Evolutionary conservation across 148 eudicot genomes (phyloP).

Genomic region (Heliosperma pusillum): DNA sequence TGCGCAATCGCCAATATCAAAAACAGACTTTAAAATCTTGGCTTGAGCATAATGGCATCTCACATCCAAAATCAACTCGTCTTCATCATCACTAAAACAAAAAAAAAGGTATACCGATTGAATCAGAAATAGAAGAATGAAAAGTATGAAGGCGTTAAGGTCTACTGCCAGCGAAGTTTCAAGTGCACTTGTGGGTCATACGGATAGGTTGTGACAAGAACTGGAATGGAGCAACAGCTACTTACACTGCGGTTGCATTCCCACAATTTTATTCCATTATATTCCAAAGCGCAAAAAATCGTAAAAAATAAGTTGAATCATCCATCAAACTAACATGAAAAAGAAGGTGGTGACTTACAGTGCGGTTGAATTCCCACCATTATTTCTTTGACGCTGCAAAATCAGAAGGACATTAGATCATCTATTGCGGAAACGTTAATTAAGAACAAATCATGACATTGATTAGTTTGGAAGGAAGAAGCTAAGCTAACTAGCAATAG

Average conservation of each 20-base stretch:
- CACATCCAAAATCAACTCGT: slow-evolving; percentile 35
- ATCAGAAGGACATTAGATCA: not conserved
- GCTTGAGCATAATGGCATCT: slow-evolving; percentile 43
- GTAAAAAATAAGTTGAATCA: not conserved
- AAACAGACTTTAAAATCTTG: slow-evolving; percentile 30
- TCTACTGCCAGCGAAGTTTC: not conserved
- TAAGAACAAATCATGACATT: not conserved
- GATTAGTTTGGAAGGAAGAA: not conserved
- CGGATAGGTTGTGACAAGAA: not conserved
- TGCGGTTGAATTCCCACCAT: slow-evolving; percentile 18
- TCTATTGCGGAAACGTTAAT: not conserved
- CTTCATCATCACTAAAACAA: slow-evolving; percentile 31
- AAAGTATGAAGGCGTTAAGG: not conserved
- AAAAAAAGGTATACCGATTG: slow-evolving; percentile 6
- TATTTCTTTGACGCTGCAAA: slow-evolving; percentile 28
- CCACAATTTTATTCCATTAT: not conserved
- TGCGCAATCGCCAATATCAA: slow-evolving; percentile 40
- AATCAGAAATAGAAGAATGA: not conserved
- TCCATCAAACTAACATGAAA: not conserved
- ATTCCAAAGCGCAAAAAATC: not conserved
- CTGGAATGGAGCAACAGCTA: not conserved
- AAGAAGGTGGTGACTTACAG: slow-evolving; percentile 21
- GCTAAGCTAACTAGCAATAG: not conserved
- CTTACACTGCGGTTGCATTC: too few relatives aligned
- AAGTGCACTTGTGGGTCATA: not conserved